Evolutionary conservation across 106 monocot genomes (phyloP).

Genomic region (Dendrobium huoshanense): DNA sequence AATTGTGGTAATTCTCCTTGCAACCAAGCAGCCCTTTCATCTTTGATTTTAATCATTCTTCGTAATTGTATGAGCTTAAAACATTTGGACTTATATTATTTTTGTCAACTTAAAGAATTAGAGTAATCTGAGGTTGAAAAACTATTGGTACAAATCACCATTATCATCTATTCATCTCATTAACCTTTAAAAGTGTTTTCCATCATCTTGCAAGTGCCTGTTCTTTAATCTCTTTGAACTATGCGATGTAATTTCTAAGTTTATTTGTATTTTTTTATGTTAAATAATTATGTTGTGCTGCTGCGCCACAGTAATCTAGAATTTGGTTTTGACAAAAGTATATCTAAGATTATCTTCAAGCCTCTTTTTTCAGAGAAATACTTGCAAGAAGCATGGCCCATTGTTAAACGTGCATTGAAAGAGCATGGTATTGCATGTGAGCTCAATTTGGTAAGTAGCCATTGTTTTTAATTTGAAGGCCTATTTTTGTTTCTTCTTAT

Average conservation of each 20-base stretch:
- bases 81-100: not conserved
- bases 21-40: too few relatives aligned
- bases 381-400: constrained; percentile 88
- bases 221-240: not conserved
- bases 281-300: not conserved
- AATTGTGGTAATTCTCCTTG: too few relatives aligned
- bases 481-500: not conserved
- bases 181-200: not conserved
- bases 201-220: not conserved
- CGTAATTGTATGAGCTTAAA: not conserved
- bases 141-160: not conserved
- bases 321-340: not conserved
- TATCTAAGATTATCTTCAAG: not conserved
- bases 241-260: not conserved
- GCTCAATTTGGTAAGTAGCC: constrained; percentile 72
- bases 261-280: too few relatives aligned
- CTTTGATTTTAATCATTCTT: not conserved
- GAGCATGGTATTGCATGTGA: constrained; percentile 71
- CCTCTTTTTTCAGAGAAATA: constrained; percentile 66
- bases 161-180: not conserved
- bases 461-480: not conserved
- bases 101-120: not conserved
- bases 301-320: not conserved
- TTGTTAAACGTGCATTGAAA: constrained; percentile 67
- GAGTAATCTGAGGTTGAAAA: not conserved